Base-by-base conservation (phyloP, 2,329 filamentous ascomycete species). In the Akanthomyces dipterigenus region DNA sequence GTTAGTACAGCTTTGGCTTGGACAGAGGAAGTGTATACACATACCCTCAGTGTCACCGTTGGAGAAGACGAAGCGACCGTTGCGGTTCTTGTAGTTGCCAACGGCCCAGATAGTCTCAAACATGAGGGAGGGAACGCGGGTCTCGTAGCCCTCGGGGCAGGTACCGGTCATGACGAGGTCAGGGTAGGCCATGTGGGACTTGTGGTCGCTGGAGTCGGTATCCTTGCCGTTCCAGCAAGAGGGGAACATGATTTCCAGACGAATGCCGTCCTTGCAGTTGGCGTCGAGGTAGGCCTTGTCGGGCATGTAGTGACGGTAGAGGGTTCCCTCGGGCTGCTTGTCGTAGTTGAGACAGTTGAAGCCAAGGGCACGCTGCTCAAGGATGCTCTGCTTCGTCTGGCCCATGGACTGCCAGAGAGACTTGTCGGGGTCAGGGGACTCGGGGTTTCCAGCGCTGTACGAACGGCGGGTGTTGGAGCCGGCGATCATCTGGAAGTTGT, bases 291-390 rank as follows among this genome's bases (percentile, higher is more conserved):
- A 96, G 0, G 76, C 75, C 80, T 96, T 96, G 68, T 88, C 83
- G 0, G 93, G 93, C 67, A 97, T 69, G 71, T 84, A 87, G 74
- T 96, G 93, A 66, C 93, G 91, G 73, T 86, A 89, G 40, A 96
- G 82, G 16, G 92, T 89, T 1, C 82, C 81, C 73, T 96, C 92
- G 2, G 89, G 78, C 0, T 74, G 68, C 26, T 75, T 78, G 36
- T 68, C 69, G 71, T 97, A 97, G 83, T 98, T 88, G 63, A 99
- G 77, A 76, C 95, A 98, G 80, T 98, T 98, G 83, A 96, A 96
- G 3, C 95, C 93, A 31, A 97, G 68, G 11, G 93, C 91, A 64
- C 93, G 91, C 78, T 96, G 89, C 55, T 77, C 78, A 42, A 97
- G 82, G 57, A 87, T 83, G 18, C 75, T 73, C 77, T 96, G 92